Percentiles rank a stretch among this genome's conserved stretches.
These are phyloP conservation scores for Botryotinia globosa DNA, from an alignment of 2,329 filamentous ascomycete genomes.

Conservation along the genomic window DNA sequence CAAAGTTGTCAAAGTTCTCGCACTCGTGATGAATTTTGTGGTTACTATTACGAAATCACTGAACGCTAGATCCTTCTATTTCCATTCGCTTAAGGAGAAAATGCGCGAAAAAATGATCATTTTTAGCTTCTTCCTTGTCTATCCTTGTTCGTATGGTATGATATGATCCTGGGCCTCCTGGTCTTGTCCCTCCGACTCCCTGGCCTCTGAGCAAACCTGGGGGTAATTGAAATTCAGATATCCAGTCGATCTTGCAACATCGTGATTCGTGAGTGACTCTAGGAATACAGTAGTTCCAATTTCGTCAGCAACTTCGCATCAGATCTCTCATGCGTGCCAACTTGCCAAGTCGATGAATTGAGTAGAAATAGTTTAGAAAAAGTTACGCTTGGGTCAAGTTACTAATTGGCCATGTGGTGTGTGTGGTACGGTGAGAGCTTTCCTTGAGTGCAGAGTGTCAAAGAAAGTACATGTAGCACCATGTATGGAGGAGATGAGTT, in stretches of 20 bases:
- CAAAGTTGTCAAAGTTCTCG: background rate
- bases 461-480: constrained; percentile 4
- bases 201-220: constrained; percentile 20
- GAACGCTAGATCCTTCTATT: constrained; percentile 4
- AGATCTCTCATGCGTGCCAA: constrained; percentile 4
- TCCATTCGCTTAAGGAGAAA: background rate
- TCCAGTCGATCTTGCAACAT: constrained; percentile 19
- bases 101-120: background rate
- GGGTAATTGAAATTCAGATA: constrained; percentile 23
- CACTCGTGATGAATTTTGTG: constrained; percentile 19
- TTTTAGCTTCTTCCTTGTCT: background rate
- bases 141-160: background rate
- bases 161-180: background rate
- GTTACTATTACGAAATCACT: constrained; percentile 18
- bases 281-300: background rate
- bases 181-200: background rate
- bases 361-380: too few relatives aligned
- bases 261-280: background rate
- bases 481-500: background rate
- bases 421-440: constrained; percentile 2
- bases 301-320: background rate
- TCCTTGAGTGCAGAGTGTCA: background rate
- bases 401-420: constrained; percentile 2
- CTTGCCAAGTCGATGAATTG: background rate
- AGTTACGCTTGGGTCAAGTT: constrained; percentile 2